Percentiles rank a stretch among this genome's conserved stretches.
Conservation (phyloP, 179 eudicot species). For the Actinidia arguta region DNA sequence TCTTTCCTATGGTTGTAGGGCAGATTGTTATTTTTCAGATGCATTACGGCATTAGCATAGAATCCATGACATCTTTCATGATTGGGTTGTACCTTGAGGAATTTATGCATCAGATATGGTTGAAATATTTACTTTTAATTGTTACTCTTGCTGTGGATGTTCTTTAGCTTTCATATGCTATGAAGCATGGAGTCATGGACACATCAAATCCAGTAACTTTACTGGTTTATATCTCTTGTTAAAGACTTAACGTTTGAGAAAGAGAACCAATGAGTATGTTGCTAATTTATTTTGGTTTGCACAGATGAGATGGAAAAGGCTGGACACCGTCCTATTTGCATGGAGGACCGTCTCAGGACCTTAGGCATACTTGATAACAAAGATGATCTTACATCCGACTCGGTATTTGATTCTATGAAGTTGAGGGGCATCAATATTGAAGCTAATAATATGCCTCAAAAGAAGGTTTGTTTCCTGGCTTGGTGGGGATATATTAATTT, state of each 20-base stretch:
- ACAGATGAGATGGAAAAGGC: constrained; percentile 43
- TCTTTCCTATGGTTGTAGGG: background rate
- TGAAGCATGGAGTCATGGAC: too few relatives aligned
- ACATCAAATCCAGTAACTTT: background rate
- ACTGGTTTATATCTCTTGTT: background rate
- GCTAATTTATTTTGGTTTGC: background rate
- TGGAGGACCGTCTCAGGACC: constrained; percentile 79
- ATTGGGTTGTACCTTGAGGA: background rate
- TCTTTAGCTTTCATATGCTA: background rate
- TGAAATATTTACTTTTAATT: background rate
- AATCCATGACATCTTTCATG: background rate
- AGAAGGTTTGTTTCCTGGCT: constrained; percentile 56
- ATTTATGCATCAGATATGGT: background rate
- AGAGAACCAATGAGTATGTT: background rate
- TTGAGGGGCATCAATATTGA: constrained; percentile 67
- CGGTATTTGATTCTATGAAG: constrained; percentile 36
- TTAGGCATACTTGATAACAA: constrained; percentile 58
- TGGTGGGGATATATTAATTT: background rate
- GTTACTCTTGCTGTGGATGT: background rate
- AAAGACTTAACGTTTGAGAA: background rate
- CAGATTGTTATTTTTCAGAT: background rate
- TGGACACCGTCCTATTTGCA: constrained; percentile 46
- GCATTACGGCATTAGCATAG: background rate
- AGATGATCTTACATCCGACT: constrained; percentile 40
- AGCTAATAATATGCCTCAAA: constrained; percentile 51